These are phyloP conservation scores for Agapanthus africanus DNA, from an alignment of 106 monocot species.

Conservation along the genomic window DNA sequence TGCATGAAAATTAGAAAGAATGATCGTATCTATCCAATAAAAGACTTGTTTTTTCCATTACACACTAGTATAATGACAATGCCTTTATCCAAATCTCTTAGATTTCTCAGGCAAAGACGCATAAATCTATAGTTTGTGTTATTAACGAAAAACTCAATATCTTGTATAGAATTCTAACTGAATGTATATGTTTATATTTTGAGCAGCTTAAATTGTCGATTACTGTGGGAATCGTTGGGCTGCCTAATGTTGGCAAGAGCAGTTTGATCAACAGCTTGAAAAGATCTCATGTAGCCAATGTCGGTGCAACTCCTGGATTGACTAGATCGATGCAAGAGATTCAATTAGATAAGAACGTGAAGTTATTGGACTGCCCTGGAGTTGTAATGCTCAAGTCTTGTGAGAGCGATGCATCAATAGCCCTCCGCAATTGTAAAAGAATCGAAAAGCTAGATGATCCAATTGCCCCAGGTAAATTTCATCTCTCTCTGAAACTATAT, in stretches of 20 bases:
- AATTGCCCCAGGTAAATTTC: constrained; percentile 52
- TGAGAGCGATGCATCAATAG: constrained; percentile 55
- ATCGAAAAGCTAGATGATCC: constrained; percentile 92
- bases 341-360: constrained; percentile 90
- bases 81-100: no score
- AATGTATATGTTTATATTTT: constrained; percentile 10
- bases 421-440: constrained; percentile 89
- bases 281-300: constrained; percentile 92
- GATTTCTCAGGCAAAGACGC: no score
- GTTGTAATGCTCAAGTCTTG: constrained; percentile 84
- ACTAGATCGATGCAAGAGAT: constrained; percentile 98
- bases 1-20: no score
- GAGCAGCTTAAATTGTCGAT: constrained; percentile 82
- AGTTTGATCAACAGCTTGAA: constrained; percentile 99
- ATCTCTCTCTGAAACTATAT: neutral
- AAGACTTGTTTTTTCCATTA: neutral
- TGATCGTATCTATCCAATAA: neutral
- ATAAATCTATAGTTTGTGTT: neutral
- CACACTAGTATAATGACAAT: neutral
- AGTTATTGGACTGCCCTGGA: constrained; percentile 92
- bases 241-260: constrained; percentile 98
- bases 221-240: constrained; percentile 89
- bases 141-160: neutral
- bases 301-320: constrained; percentile 91
- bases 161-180: neutral